phyloP scores from a whole-genome alignment of 139 green algal genomes.

The Closterium sp. region DNA sequence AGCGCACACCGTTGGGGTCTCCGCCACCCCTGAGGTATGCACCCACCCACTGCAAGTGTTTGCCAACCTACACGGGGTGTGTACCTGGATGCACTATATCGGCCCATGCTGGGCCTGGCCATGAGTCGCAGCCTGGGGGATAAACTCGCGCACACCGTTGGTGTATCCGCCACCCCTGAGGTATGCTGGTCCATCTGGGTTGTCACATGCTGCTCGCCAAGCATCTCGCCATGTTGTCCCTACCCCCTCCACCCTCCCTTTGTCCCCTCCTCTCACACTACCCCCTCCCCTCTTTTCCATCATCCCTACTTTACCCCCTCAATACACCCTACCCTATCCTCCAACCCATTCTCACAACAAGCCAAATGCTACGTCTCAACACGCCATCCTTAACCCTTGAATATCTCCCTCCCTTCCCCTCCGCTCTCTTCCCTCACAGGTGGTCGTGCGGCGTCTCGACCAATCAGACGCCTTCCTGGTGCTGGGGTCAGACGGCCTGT shows the following conservation, averaged over 20 bases:
- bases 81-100: too few species aligned
- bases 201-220: too few species aligned
- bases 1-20: slow-evolving; percentile 60
- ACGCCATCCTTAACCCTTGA: too few species aligned
- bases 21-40: slow-evolving; percentile 53
- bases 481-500: slow-evolving; percentile 83
- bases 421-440: not conserved
- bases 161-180: slow-evolving; percentile 57
- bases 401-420: not conserved
- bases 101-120: slow-evolving; percentile 59
- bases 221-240: too few species aligned
- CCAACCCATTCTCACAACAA: too few species aligned
- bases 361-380: too few species aligned
- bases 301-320: not conserved
- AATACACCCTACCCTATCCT: not conserved
- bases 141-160: slow-evolving; percentile 57
- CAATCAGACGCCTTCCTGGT: slow-evolving; percentile 78
- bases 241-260: too few species aligned
- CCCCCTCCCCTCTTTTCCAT: not conserved
- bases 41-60: too few species aligned
- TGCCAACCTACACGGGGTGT: too few species aligned
- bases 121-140: slow-evolving; percentile 63
- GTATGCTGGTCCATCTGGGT: not conserved
- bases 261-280: not conserved
- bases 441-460: not conserved